Evolutionary conservation across 2,329 filamentous ascomycete genomes (phyloP).

Genomic region (Exophiala viscosa): DNA sequence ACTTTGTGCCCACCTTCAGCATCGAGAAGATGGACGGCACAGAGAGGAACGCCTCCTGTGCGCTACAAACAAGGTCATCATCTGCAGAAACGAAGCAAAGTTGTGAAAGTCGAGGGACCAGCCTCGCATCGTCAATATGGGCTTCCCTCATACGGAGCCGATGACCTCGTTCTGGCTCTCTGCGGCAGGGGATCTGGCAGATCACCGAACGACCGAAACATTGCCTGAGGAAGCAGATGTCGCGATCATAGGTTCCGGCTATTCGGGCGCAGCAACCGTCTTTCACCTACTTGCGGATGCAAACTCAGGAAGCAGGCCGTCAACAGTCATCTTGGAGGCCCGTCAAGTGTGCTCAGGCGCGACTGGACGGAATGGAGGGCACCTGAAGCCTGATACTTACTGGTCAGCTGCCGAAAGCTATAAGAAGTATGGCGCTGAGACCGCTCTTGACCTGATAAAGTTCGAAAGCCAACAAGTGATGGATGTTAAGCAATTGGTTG

Average conservation of each 20-base stretch:
- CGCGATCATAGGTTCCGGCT: conserved; percentile 48
- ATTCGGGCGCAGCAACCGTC: conserved; percentile 43
- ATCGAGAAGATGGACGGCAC: too few relatives aligned
- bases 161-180: conserved; percentile 23
- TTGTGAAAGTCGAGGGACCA: too few relatives aligned
- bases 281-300: conserved; percentile 41
- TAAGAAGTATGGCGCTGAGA: conserved; percentile 34
- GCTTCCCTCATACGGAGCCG: conserved; percentile 12
- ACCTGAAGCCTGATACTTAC: conserved; percentile 44
- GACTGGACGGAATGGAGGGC: conserved; percentile 45
- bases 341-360: conserved; percentile 44
- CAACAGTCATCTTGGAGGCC: conserved; percentile 41
- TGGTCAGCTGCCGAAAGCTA: conserved; percentile 34
- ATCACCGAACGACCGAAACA: conserved; percentile 18
- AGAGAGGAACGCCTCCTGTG: too few relatives aligned
- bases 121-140: conserved; percentile 3
- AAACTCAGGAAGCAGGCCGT: conserved; percentile 26
- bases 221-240: conserved; percentile 44
- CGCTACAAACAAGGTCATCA: too few relatives aligned
- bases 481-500: conserved; percentile 38
- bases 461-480: conserved; percentile 42
- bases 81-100: too few relatives aligned
- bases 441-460: conserved; percentile 37
- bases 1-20: too few relatives aligned
- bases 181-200: conserved; percentile 6